A percentile compares a stretch with the other conserved stretches of the same genome.
phyloP scores from a whole-genome alignment of 2,329 filamentous ascomycete species.

The Sporothrix sp. region DNA sequence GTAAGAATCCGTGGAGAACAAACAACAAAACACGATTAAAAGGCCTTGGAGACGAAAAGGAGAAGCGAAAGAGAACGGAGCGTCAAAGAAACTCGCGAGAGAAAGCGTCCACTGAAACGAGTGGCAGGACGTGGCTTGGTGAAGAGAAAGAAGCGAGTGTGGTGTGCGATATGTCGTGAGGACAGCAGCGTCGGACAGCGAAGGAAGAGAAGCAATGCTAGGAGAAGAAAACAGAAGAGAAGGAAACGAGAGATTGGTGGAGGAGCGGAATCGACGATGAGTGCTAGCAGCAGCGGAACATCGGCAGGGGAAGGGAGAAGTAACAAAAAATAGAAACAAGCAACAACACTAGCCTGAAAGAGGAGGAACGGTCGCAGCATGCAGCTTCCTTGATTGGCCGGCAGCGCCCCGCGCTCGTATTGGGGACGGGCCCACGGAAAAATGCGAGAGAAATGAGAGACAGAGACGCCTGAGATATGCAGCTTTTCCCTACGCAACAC shows the following conservation, averaged over 20 bases:
- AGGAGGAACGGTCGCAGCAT: neutral
- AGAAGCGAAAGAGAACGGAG: neutral
- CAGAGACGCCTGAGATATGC: neutral
- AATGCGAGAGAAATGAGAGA: neutral
- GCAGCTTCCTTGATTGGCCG: conserved; percentile 8
- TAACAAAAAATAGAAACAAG: conserved; percentile 10
- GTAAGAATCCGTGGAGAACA: neutral
- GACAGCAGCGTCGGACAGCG: neutral
- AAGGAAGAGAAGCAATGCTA: neutral
- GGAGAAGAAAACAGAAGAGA: conserved; percentile 4
- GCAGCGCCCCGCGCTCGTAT: neutral
- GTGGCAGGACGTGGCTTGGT: conserved; percentile 7
- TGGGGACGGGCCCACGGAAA: too few species aligned
- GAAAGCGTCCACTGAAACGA: conserved; percentile 7
- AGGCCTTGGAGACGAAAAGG: neutral
- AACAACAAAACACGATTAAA: conserved; percentile 4
- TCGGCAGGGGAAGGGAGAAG: neutral
- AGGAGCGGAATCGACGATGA: conserved; percentile 8
- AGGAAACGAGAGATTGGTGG: conserved; percentile 4
- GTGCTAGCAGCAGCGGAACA: neutral
- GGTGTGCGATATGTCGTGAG: neutral
- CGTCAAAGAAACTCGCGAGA: neutral
- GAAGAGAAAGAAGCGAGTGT: conserved; percentile 10
- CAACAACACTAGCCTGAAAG: neutral
- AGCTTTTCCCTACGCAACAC: too few species aligned